Base-by-base conservation (phyloP, 1,139 yeast genomes). In the Pneumocystis murina region DNA sequence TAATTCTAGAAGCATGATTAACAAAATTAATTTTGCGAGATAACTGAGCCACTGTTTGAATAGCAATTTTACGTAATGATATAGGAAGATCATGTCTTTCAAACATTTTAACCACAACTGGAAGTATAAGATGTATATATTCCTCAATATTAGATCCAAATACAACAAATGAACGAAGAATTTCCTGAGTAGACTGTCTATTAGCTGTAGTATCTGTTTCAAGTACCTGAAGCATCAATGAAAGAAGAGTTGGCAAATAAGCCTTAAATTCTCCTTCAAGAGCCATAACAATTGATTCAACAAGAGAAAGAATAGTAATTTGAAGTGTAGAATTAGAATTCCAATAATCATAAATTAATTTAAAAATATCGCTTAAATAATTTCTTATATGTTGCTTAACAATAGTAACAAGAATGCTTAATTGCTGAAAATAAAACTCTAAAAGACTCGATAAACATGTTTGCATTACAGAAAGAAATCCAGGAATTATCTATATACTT, bases 311-410 rank as follows among this genome's bases (percentile, higher is more conserved):
- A 39, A 92, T 87, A 0, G 92, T 86, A 1, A 85, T 84, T 70
- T 91, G 95, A 62, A 90, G 76, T 66, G 84, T 82, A 17, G 83
- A 78, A n/a, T 68, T 66, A 28, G 70, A 69, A 48, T 67, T 62
- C 74, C 91, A 91, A 68, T 84, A 87, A 67, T 87, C 94, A 68
- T 84, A 83, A 61, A 90, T 83, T 1, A 87, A 84, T 7, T 77
- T 83, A 71, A 90, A 87, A n/a, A 94, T 84, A 57, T 85, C 87
- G 1, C 82, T 80, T 61, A 92, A 79, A 70, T 84, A 87, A 1
- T 95, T 91, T 58, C 97, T 78, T 36, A 92, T 87, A 72, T 92
- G 96, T 70, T 89, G 94, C 68, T 87, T 89, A 24, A 91, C 97
- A 68, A 90, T 88, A 58, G 82, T 76, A 10, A 91, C 85, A 67